A percentile compares a stretch with the other conserved stretches of the same genome.
Conservation (phyloP, 208 protist species). For the Wallacemonas sp. region DNA sequence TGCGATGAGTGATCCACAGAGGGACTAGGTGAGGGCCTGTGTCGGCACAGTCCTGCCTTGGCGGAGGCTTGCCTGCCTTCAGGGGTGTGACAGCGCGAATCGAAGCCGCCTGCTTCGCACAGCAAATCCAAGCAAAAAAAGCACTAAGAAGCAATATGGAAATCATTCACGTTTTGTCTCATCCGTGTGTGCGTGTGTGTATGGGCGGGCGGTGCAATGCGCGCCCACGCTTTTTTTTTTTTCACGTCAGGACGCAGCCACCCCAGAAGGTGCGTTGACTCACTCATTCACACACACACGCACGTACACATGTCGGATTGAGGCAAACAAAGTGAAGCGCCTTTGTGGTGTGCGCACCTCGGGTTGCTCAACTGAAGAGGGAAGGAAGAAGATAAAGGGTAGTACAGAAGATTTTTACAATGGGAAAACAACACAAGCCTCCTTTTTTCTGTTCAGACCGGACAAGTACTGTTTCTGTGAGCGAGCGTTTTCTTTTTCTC, state of each 20-base stretch:
- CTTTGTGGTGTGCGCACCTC: constrained; percentile 52
- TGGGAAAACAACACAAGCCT: neutral
- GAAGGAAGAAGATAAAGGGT: constrained; percentile 50
- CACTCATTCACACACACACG: neutral
- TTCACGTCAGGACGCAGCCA: too few relatives aligned
- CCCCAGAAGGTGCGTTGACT: too few relatives aligned
- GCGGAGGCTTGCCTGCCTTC: too few relatives aligned
- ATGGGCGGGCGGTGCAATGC: too few relatives aligned
- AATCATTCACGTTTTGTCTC: neutral
- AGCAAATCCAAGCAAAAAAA: constrained; percentile 9
- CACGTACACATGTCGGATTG: neutral
- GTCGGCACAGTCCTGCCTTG: too few relatives aligned
- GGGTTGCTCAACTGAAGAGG: constrained; percentile 18
- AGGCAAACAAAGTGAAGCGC: constrained; percentile 15
- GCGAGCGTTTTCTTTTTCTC: constrained; percentile 13
- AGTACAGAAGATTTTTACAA: constrained; percentile 15
- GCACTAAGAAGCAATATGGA: constrained; percentile 11
- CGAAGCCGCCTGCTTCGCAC: too few relatives aligned
- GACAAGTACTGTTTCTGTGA: constrained; percentile 9
- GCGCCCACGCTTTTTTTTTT: constrained; percentile 16
- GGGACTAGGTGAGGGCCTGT: too few relatives aligned
- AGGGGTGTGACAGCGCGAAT: too few relatives aligned
- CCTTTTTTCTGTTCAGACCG: neutral
- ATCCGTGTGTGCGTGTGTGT: too few relatives aligned
- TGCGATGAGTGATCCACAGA: constrained; percentile 5